Evolutionary conservation across 108 stramenopile species (phyloP).

Genomic region (Seminavis robusta): DNA sequence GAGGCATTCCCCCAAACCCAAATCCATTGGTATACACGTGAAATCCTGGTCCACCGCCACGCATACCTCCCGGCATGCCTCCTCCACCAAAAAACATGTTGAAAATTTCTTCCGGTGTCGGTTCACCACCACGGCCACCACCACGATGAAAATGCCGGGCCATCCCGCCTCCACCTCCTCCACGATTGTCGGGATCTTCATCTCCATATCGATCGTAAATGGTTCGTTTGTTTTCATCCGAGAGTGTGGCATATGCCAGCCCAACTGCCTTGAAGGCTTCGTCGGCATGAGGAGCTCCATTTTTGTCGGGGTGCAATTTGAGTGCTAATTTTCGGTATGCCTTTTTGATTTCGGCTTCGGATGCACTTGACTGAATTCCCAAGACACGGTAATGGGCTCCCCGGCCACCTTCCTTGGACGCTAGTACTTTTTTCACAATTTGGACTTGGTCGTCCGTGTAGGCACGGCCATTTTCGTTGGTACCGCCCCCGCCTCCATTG

Average conservation of each 20-base stretch:
- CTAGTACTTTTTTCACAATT: slow-evolving; percentile 62
- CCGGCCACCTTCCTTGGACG: slow-evolving; percentile 68
- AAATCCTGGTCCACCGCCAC: slow-evolving; percentile 43
- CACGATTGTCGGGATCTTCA: slow-evolving; percentile 89
- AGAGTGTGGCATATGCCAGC: slow-evolving; percentile 84
- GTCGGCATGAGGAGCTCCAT: slow-evolving; percentile 85
- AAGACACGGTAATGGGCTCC: slow-evolving; percentile 89
- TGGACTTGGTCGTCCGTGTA: slow-evolving; percentile 68
- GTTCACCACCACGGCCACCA: slow-evolving; percentile 64
- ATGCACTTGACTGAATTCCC: slow-evolving; percentile 46
- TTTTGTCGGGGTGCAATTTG: slow-evolving; percentile 92
- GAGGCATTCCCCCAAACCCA: slow-evolving; percentile 51
- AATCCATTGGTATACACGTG: slow-evolving; percentile 44
- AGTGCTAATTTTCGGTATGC: slow-evolving; percentile 88
- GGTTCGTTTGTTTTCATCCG: slow-evolving; percentile 79
- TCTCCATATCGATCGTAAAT: slow-evolving; percentile 90
- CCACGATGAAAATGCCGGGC: slow-evolving; percentile 50
- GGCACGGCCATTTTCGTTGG: slow-evolving; percentile 35
- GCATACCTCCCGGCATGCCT: slow-evolving; percentile 61
- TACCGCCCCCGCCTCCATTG: slow-evolving; percentile 1
- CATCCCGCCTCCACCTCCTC: slow-evolving; percentile 44
- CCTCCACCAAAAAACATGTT: slow-evolving; percentile 97
- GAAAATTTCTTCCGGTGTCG: slow-evolving; percentile 92
- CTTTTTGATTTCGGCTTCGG: slow-evolving; percentile 81
- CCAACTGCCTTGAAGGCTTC: slow-evolving; percentile 95